These are phyloP conservation scores for Theobroma grandiflorum DNA, from an alignment of 441 rosid species.

Conservation along the genomic window DNA sequence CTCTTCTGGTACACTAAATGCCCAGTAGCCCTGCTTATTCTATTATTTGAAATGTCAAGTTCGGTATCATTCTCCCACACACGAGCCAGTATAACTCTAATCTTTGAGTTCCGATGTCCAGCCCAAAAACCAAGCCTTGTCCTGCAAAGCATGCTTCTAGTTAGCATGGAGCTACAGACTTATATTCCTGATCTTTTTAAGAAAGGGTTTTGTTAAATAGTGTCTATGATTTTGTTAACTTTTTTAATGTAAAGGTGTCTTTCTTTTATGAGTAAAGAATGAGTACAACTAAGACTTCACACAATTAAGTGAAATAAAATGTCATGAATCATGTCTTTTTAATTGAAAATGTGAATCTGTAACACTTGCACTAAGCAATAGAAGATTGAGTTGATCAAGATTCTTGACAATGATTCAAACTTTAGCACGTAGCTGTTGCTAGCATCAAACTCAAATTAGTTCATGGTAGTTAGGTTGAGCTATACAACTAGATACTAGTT, in stretches of 20 bases:
- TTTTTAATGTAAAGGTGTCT: too few relatives aligned
- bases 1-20: slow-evolving; percentile 89
- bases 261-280: too few relatives aligned
- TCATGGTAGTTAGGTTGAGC: neutral
- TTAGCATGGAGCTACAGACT: slow-evolving; percentile 22
- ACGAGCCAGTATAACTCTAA: slow-evolving; percentile 91
- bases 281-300: too few relatives aligned
- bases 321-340: too few relatives aligned
- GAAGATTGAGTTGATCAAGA: neutral
- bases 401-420: neutral
- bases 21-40: slow-evolving; percentile 88
- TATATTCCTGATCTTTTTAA: neutral
- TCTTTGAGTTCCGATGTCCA: slow-evolving; percentile 95
- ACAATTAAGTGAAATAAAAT: too few relatives aligned
- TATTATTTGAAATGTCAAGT: slow-evolving; percentile 88
- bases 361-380: neutral
- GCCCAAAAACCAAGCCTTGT: slow-evolving; percentile 95
- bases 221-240: too few relatives aligned
- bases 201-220: neutral
- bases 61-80: slow-evolving; percentile 98
- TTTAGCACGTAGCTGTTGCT: neutral
- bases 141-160: slow-evolving; percentile 59
- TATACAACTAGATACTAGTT: neutral
- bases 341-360: too few relatives aligned
- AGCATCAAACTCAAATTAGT: neutral